Percentiles rank a stretch among this genome's conserved stretches.
Evolutionary conservation across 805 yeast genomes (phyloP).

Genomic region (Candida quercuum): DNA sequence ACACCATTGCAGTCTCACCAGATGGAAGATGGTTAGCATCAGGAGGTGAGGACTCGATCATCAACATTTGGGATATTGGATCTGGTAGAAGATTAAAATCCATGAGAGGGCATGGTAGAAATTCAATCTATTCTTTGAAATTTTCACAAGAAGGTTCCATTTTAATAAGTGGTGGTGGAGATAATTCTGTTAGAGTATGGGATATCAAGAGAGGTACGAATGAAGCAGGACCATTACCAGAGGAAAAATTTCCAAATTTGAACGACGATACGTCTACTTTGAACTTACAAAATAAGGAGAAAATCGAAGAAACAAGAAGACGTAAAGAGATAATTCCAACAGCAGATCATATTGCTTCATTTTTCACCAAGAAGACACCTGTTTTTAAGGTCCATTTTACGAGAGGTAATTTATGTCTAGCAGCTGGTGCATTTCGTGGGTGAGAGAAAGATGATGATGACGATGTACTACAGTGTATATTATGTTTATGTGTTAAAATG

Average conservation of each 20-base stretch:
- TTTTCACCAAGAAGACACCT: constrained; percentile 89
- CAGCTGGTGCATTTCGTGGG: constrained; percentile 76
- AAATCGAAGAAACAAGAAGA: constrained; percentile 43
- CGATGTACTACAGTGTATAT: too few relatives aligned
- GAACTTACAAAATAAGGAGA: constrained; percentile 25
- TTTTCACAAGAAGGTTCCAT: constrained; percentile 87
- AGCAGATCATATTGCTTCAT: constrained; percentile 87
- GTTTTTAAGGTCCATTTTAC: constrained; percentile 92
- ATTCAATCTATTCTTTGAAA: constrained; percentile 76
- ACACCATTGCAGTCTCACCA: constrained; percentile 83
- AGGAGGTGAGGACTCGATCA: constrained; percentile 88
- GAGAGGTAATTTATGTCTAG: constrained; percentile 81
- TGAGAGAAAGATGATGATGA: constrained; percentile 2
- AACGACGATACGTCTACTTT: constrained; percentile 28
- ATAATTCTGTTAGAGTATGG: constrained; percentile 92
- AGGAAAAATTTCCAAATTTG: constrained; percentile 42
- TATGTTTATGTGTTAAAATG: too few relatives aligned
- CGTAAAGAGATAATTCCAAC: constrained; percentile 75
- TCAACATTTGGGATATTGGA: constrained; percentile 92
- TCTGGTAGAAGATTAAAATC: constrained; percentile 82
- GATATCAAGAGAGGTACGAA: constrained; percentile 82
- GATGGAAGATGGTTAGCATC: constrained; percentile 96
- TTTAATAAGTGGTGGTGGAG: constrained; percentile 88
- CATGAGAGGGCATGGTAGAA: constrained; percentile 92
- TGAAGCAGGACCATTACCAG: constrained; percentile 76